A percentile compares a stretch with the other conserved stretches of the same genome.
Conservation (phyloP, 164 flowering plant species). For the Tetrastigma voinierianum region DNA sequence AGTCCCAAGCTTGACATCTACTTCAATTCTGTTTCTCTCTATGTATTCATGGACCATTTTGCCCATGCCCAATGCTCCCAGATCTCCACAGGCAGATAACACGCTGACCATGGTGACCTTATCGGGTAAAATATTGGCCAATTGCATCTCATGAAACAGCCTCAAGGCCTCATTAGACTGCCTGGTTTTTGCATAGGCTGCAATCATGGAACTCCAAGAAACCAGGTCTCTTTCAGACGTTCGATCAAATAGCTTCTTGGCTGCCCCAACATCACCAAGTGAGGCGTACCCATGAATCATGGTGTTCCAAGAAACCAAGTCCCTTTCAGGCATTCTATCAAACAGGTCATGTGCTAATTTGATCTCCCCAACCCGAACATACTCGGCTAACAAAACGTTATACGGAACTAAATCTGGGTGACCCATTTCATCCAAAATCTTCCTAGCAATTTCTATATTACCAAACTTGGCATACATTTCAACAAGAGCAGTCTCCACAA, state of each 20-base stretch:
- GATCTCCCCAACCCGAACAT: conserved; percentile 24
- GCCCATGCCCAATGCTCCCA: conserved; percentile 37
- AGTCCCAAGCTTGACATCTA: conserved; percentile 38
- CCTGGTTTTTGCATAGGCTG: conserved; percentile 22
- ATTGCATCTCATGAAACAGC: conserved; percentile 34
- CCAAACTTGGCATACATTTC: conserved; percentile 38
- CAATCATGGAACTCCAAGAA: conserved; percentile 38
- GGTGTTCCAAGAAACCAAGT: conserved; percentile 39
- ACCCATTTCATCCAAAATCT: conserved; percentile 25
- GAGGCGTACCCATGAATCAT: conserved; percentile 38
- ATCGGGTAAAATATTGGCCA: conserved; percentile 27
- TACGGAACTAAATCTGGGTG: conserved; percentile 30
- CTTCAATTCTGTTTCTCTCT: conserved; percentile 19
- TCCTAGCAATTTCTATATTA: conserved; percentile 18
- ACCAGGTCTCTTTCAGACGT: conserved; percentile 22
- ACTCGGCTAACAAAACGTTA: conserved; percentile 35
- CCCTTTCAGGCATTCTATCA: conserved; percentile 32
- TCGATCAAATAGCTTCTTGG: conserved; percentile 27
- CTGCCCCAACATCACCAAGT: conserved; percentile 21
- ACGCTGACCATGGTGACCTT: conserved; percentile 31
- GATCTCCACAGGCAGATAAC: conserved; percentile 34
- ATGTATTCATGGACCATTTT: conserved; percentile 33
- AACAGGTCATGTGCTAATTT: conserved; percentile 21
- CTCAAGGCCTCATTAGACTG: conserved; percentile 27
- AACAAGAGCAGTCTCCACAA: conserved; percentile 40